Conservation (phyloP, 306 rosid species). For the Mucuna pruriens region DNA sequence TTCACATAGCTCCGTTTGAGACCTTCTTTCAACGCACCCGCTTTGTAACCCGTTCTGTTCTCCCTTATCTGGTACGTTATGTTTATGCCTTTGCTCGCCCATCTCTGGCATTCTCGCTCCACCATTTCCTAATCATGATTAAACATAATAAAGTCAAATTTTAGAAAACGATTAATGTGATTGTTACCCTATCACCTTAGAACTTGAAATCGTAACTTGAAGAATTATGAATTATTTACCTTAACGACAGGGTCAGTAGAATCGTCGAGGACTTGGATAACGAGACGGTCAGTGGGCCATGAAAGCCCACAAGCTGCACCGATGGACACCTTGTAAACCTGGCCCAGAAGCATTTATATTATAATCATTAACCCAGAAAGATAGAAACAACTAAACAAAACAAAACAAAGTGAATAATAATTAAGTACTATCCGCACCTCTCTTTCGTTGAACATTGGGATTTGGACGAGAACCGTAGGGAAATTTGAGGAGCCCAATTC, state of each 20-base stretch:
- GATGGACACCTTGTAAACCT: conserved; percentile 93
- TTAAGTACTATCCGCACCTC: conserved; percentile 66
- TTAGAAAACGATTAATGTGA: too few species aligned
- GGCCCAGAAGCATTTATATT: too few species aligned
- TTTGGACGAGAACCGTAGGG: conserved; percentile 79
- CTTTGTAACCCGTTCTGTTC: conserved; percentile 76
- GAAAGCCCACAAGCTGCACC: conserved; percentile 95
- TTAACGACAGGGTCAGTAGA: conserved; percentile 81
- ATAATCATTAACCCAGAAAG: conserved; percentile 54
- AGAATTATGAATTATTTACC: conserved; percentile 42
- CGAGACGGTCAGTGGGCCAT: conserved; percentile 92
- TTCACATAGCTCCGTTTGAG: conserved; percentile 79
- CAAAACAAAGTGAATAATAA: too few species aligned
- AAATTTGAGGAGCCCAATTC: conserved; percentile 74
- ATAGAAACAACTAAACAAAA: too few species aligned
- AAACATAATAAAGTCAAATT: too few species aligned
- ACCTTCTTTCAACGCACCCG: conserved; percentile 90
- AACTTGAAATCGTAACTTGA: too few species aligned
- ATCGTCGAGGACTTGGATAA: conserved; percentile 91
- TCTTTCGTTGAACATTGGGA: conserved; percentile 91
- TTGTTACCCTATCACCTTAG: too few species aligned
- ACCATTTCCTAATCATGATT: conserved; percentile 64
- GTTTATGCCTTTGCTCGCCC: conserved; percentile 84
- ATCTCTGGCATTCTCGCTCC: conserved; percentile 79
- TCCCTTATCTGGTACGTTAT: conserved; percentile 83